Percentiles rank a stretch among this genome's conserved stretches.
Evolutionary conservation across 1,139 yeast genomes (phyloP).

Genomic region (Scheffersomyces insectosa): DNA sequence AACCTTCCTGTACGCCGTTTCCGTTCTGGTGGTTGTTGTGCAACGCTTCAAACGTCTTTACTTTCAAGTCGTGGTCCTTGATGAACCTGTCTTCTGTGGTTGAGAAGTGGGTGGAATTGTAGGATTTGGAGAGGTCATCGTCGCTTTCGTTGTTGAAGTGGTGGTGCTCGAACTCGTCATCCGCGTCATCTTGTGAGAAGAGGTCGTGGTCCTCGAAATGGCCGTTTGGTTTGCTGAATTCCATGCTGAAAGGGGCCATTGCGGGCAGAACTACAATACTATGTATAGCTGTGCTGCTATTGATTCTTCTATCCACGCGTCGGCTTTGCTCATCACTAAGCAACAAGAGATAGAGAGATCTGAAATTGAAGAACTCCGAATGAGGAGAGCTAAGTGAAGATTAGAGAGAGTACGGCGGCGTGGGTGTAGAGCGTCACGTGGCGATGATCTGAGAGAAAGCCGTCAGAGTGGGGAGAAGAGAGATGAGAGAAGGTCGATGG

Average conservation of each 20-base stretch:
- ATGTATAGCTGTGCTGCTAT: too few relatives aligned
- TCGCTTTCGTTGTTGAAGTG: slow-evolving; percentile 22
- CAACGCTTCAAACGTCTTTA: slow-evolving; percentile 61
- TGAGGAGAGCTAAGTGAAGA: too few relatives aligned
- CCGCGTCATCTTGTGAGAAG: slow-evolving; percentile 3
- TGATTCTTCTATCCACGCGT: too few relatives aligned
- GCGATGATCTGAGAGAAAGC: too few relatives aligned
- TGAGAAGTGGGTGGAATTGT: slow-evolving; percentile 58
- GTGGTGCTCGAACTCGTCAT: slow-evolving; percentile 13
- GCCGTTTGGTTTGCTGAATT: not conserved
- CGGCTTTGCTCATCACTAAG: too few relatives aligned
- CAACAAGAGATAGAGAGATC: too few relatives aligned
- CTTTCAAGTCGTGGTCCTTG: slow-evolving; percentile 70
- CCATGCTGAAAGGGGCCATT: not conserved
- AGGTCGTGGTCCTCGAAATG: not conserved
- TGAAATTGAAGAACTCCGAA: too few relatives aligned
- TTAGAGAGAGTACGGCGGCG: too few relatives aligned
- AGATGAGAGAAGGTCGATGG: too few relatives aligned
- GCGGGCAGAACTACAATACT: not conserved
- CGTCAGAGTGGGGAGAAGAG: too few relatives aligned
- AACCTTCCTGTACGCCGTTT: not conserved
- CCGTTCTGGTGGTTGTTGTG: slow-evolving; percentile 24
- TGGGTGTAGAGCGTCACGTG: too few relatives aligned
- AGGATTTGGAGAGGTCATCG: slow-evolving; percentile 29
- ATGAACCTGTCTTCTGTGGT: slow-evolving; percentile 67